These are phyloP conservation scores for Eimeria sp. DNA, from an alignment of 169 alveolate species.

Conservation along the genomic window DNA sequence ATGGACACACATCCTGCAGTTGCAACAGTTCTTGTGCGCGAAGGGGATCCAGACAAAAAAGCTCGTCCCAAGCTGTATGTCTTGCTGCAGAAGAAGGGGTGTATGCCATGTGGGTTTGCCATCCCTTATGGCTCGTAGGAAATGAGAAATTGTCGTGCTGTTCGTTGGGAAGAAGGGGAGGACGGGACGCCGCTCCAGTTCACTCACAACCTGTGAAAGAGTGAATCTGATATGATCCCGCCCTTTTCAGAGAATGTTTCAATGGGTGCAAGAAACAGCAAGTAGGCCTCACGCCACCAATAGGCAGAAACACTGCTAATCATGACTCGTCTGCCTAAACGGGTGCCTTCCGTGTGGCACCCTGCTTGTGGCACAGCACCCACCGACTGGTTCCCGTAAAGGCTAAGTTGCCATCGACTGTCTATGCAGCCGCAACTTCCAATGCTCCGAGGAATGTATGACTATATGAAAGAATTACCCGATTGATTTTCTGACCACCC, in stretches of 20 bases:
- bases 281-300: neutral
- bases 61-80: neutral
- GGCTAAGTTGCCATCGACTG: neutral
- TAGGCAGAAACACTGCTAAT: neutral
- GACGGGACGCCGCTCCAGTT: no score
- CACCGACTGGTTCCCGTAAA: neutral
- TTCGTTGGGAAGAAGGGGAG: no score
- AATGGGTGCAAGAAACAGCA: neutral
- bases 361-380: neutral
- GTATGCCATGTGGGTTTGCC: neutral
- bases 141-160: neutral
- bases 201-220: slow-evolving; percentile 6
- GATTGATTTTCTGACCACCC: neutral
- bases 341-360: neutral
- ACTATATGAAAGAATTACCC: neutral
- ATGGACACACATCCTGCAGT: slow-evolving; percentile 7
- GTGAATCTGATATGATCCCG: neutral
- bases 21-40: neutral
- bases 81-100: neutral
- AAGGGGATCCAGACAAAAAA: neutral
- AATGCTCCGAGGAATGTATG: neutral
- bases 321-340: neutral
- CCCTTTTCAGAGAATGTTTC: neutral
- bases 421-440: neutral
- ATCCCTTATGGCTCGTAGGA: neutral